Evolutionary conservation across 2,329 filamentous ascomycete species (phyloP).

Genomic region (Beauveria varroae): DNA sequence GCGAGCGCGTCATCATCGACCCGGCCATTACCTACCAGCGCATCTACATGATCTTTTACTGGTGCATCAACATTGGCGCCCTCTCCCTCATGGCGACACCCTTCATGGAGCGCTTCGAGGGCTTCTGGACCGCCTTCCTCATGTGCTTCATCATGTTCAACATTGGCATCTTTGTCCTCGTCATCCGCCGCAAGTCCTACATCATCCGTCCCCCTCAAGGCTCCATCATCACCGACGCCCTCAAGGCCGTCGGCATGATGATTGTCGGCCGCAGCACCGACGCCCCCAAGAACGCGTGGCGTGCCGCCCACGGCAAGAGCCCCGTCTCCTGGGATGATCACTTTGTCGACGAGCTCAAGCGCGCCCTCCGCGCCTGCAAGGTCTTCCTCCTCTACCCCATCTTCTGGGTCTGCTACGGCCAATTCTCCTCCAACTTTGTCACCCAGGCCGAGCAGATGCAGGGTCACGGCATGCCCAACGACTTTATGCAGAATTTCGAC

Average conservation of each 20-base stretch:
- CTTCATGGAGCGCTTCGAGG: slow-evolving; percentile 58
- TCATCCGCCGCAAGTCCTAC: slow-evolving; percentile 38
- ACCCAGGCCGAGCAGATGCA: slow-evolving; percentile 52
- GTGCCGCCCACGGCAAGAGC: slow-evolving; percentile 41
- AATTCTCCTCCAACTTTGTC: slow-evolving; percentile 60
- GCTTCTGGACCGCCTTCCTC: slow-evolving; percentile 60
- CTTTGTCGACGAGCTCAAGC: slow-evolving; percentile 66
- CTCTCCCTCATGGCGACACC: slow-evolving; percentile 60
- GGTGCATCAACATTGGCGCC: slow-evolving; percentile 66
- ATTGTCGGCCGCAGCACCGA: slow-evolving; percentile 39
- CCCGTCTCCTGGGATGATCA: slow-evolving; percentile 56
- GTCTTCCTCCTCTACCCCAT: slow-evolving; percentile 61
- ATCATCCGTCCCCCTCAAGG: slow-evolving; percentile 50
- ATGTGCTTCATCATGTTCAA: slow-evolving; percentile 55
- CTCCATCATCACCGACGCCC: slow-evolving; percentile 57
- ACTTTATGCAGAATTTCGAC: slow-evolving; percentile 62
- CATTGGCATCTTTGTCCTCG: slow-evolving; percentile 46
- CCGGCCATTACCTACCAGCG: slow-evolving; percentile 58
- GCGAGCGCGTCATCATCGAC: slow-evolving; percentile 58
- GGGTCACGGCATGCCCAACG: slow-evolving; percentile 60
- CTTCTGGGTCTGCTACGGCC: slow-evolving; percentile 62
- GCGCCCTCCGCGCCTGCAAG: slow-evolving; percentile 58
- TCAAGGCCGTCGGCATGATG: slow-evolving; percentile 40
- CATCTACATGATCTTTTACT: slow-evolving; percentile 70
- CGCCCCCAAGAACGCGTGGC: slow-evolving; percentile 60